Conservation (phyloP, 2,329 filamentous ascomycete species). For the Nemania sp. region DNA sequence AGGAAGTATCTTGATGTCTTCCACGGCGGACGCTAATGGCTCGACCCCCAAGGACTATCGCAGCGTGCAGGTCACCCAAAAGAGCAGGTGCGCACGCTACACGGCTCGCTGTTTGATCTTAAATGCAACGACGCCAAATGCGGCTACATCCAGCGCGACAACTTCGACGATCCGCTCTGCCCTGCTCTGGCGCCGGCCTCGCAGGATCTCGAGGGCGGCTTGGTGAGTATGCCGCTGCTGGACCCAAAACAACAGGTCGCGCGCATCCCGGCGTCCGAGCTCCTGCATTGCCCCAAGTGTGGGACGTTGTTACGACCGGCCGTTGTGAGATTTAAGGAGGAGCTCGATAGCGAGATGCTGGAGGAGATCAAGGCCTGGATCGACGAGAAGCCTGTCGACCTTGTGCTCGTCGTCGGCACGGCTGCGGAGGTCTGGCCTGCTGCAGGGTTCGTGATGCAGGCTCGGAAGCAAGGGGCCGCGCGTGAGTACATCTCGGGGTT, state of each 20-base stretch:
- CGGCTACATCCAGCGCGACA: constrained; percentile 72
- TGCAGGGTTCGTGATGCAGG: constrained; percentile 76
- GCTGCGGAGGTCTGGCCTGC: constrained; percentile 82
- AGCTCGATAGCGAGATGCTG: constrained; percentile 71
- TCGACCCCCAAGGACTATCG: constrained; percentile 69
- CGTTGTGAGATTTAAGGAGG: constrained; percentile 89
- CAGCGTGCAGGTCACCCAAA: constrained; percentile 76
- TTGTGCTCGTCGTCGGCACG: constrained; percentile 88
- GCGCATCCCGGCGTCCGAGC: constrained; percentile 60
- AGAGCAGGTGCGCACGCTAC: constrained; percentile 76
- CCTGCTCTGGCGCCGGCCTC: constrained; percentile 77
- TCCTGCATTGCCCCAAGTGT: constrained; percentile 80
- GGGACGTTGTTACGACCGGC: constrained; percentile 74
- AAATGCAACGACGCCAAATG: constrained; percentile 77
- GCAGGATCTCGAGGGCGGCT: constrained; percentile 56
- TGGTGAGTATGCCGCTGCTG: constrained; percentile 57
- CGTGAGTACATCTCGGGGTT: no score
- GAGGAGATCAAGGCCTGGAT: constrained; percentile 74
- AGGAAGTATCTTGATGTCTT: constrained; percentile 1
- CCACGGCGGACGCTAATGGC: background rate
- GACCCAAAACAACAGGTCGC: constrained; percentile 59
- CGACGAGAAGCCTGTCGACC: constrained; percentile 67
- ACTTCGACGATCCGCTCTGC: constrained; percentile 81
- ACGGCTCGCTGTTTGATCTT: constrained; percentile 84
- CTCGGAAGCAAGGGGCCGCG: constrained; percentile 72